phyloP scores from a whole-genome alignment of 75 land plant species.

The Picea glauca region DNA sequence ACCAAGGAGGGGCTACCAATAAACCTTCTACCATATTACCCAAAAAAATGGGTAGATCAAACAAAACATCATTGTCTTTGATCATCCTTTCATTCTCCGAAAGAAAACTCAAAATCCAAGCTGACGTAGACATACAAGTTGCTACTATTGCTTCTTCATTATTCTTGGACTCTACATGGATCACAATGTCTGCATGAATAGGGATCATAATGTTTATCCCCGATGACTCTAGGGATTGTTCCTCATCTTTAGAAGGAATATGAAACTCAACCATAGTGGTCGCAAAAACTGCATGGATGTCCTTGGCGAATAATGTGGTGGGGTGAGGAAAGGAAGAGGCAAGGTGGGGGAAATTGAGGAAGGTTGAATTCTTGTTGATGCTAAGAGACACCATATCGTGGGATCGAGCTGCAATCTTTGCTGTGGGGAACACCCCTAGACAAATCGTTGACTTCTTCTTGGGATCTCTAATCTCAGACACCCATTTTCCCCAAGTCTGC shows the following conservation, averaged over 20 bases:
- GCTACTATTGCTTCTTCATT: neutral
- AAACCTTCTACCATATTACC: slow-evolving; percentile 1
- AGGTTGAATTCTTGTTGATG: slow-evolving; percentile 18
- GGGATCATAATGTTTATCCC: too few relatives aligned
- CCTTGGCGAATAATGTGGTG: slow-evolving; percentile 4
- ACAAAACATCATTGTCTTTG: neutral
- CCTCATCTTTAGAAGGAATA: neutral
- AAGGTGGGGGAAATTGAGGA: too few relatives aligned
- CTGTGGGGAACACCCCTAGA: slow-evolving; percentile 36
- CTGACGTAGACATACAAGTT: neutral
- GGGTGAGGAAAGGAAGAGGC: slow-evolving; percentile 18
- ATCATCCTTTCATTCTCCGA: neutral
- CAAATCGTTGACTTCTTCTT: slow-evolving; percentile 36
- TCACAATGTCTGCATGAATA: too few relatives aligned
- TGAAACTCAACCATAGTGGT: slow-evolving; percentile 12
- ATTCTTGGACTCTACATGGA: too few relatives aligned
- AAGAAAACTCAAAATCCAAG: slow-evolving; percentile 1
- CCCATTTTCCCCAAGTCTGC: slow-evolving; percentile 44
- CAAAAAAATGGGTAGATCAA: slow-evolving; percentile 3
- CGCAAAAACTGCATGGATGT: slow-evolving; percentile 29
- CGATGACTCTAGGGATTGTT: neutral
- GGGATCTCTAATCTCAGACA: slow-evolving; percentile 41
- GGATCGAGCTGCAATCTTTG: slow-evolving; percentile 40
- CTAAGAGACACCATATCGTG: slow-evolving; percentile 36
- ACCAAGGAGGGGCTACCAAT: neutral